Evolutionary conservation across 352 stramenopile genomes (phyloP).

Genomic region (Elongisporangium anandrum): DNA sequence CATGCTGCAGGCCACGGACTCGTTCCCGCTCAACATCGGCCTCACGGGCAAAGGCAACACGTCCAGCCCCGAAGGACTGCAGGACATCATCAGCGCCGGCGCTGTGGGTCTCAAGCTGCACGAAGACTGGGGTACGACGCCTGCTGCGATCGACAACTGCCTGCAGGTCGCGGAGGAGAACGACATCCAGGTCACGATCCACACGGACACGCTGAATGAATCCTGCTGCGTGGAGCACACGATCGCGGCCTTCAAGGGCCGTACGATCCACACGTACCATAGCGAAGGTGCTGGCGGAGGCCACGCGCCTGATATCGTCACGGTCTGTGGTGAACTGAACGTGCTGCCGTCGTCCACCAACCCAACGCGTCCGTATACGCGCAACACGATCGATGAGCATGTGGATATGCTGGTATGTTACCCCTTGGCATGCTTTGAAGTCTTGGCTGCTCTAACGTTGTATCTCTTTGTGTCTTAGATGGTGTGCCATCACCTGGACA

Average conservation of each 20-base stretch:
- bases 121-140: conserved; percentile 98
- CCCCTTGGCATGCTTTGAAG: too few relatives aligned
- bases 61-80: conserved; percentile 73
- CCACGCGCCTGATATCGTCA: conserved; percentile 97
- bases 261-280: conserved; percentile 97
- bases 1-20: conserved; percentile 95
- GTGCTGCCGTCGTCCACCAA: conserved; percentile 97
- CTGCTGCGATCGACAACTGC: conserved; percentile 92
- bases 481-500: conserved; percentile 98
- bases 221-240: conserved; percentile 94
- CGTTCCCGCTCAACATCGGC: conserved; percentile 95
- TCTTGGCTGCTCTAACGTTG: background rate
- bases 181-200: conserved; percentile 95
- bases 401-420: conserved; percentile 93
- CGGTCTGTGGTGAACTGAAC: conserved; percentile 91
- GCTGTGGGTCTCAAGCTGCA: conserved; percentile 96
- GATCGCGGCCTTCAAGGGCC: conserved; percentile 93
- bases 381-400: conserved; percentile 98
- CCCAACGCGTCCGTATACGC: conserved; percentile 94
- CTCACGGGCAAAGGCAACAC: conserved; percentile 97
- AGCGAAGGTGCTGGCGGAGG: conserved; percentile 92
- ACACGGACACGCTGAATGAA: conserved; percentile 98
- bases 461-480: conserved; percentile 67
- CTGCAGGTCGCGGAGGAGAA: conserved; percentile 89
- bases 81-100: conserved; percentile 89